These are phyloP conservation scores for Pichia manshurica DNA, from an alignment of 805 yeast species.

Conservation along the genomic window DNA sequence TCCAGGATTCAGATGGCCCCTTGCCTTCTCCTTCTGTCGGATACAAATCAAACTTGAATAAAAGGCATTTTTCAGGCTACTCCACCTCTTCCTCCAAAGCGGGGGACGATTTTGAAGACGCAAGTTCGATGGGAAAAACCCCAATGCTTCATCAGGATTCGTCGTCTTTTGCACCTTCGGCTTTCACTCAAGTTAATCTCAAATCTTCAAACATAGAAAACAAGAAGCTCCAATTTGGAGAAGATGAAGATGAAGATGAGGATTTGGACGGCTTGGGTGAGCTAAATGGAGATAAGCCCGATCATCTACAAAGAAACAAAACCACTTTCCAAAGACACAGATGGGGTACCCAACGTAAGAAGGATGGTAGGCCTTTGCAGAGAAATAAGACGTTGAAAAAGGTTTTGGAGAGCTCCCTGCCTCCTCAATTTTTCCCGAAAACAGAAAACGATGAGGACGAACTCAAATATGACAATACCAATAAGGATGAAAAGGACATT, in stretches of 20 bases:
- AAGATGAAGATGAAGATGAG: slow-evolving; percentile 15
- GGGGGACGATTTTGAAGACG: slow-evolving; percentile 16
- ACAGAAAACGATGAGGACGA: slow-evolving; percentile 20
- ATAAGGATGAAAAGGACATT: slow-evolving; percentile 24
- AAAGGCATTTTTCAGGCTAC: slow-evolving; percentile 17
- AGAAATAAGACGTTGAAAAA: slow-evolving; percentile 52
- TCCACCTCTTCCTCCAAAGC: slow-evolving; percentile 13
- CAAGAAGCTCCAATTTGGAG: neutral
- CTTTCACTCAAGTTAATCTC: slow-evolving; percentile 9
- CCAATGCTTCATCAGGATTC: slow-evolving; percentile 21
- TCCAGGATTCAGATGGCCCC: slow-evolving; percentile 10
- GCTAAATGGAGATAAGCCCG: slow-evolving; percentile 14
- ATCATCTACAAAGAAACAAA: slow-evolving; percentile 19
- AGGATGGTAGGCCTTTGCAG: slow-evolving; percentile 58
- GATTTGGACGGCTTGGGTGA: slow-evolving; percentile 22
- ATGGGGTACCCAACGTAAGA: slow-evolving; percentile 87
- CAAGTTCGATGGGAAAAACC: slow-evolving; percentile 21
- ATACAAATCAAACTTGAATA: slow-evolving; percentile 10
- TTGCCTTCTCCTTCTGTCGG: slow-evolving; percentile 16
- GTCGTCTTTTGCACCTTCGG: slow-evolving; percentile 12
- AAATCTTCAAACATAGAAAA: slow-evolving; percentile 14
- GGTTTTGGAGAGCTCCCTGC: slow-evolving; percentile 20
- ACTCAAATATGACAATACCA: slow-evolving; percentile 28
- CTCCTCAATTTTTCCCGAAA: slow-evolving; percentile 17
- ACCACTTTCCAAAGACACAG: slow-evolving; percentile 68